A percentile compares a stretch with the other conserved stretches of the same genome.
phyloP scores from a whole-genome alignment of 2,329 filamentous ascomycete genomes.

The Camptophora hylomeconis region DNA sequence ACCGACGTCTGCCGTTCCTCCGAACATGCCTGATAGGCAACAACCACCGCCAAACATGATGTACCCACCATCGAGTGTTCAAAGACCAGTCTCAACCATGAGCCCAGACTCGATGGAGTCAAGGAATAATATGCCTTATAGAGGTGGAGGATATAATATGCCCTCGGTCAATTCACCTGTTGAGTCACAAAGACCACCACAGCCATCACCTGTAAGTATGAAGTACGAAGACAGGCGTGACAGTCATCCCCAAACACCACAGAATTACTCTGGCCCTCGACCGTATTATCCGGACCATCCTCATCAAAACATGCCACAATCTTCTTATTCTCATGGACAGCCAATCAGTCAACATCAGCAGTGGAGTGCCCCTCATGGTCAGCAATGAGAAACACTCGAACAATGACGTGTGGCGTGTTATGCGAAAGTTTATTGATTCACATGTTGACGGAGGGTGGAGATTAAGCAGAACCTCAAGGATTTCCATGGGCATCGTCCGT shows the following conservation, averaged over 20 bases:
- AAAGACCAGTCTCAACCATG: slow-evolving; percentile 14
- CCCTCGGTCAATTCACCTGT: slow-evolving; percentile 8
- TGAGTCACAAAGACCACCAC: slow-evolving; percentile 13
- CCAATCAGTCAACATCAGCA: no score
- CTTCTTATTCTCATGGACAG: no score
- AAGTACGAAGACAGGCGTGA: slow-evolving; percentile 21
- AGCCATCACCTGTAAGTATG: slow-evolving; percentile 12
- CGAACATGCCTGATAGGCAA: slow-evolving; percentile 12
- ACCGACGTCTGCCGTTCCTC: slow-evolving; percentile 11
- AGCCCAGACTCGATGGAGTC: slow-evolving; percentile 17
- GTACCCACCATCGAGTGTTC: slow-evolving; percentile 17
- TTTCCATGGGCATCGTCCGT: no score
- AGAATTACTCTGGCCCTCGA: no score
- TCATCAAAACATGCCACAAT: no score
- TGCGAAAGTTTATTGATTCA: no score
- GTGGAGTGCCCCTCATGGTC: no score
- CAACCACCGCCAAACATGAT: slow-evolving; percentile 10
- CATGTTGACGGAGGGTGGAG: no score
- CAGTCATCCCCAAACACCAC: slow-evolving; percentile 1
- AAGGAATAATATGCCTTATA: slow-evolving; percentile 11
- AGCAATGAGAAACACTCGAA: no score
- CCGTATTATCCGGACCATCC: no score
- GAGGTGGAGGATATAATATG: slow-evolving; percentile 11
- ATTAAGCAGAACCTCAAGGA: no score
- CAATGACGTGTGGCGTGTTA: no score